These are phyloP conservation scores for Rhizodiscina lignyota DNA, from an alignment of 495 filamentous ascomycete genomes.

Conservation along the genomic window DNA sequence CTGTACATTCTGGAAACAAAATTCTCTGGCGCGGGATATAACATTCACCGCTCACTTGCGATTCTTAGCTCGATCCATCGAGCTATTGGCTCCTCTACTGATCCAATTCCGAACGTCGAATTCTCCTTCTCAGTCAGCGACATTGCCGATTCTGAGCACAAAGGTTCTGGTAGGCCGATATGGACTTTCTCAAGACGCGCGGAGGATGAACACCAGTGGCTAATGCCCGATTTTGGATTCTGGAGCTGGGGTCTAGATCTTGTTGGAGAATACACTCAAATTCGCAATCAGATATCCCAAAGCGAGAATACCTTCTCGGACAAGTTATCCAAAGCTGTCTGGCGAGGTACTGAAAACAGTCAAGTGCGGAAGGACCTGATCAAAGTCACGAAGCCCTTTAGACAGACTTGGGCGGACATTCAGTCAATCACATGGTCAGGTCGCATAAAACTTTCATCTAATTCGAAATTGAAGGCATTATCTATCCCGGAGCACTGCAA, in stretches of 20 bases:
- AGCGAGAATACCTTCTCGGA: conserved; percentile 3
- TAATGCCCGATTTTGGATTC: conserved; percentile 19
- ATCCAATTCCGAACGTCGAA: conserved; percentile 13
- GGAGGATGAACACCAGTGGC: conserved; percentile 10
- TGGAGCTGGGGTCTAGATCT: conserved; percentile 10
- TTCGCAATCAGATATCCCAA: conserved; percentile 3
- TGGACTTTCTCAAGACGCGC: conserved; percentile 10
- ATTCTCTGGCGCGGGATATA: neutral
- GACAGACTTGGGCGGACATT: conserved; percentile 15
- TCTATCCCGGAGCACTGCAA: conserved; percentile 13
- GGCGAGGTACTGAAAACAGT: conserved; percentile 10
- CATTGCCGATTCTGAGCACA: conserved; percentile 1
- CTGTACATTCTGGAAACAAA: conserved; percentile 11
- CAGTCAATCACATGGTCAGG: conserved; percentile 10
- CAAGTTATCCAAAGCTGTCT: conserved; percentile 12
- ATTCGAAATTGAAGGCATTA: no score
- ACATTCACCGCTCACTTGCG: conserved; percentile 7
- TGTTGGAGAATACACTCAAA: conserved; percentile 8
- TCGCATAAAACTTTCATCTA: conserved; percentile 1
- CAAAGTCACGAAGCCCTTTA: conserved; percentile 1
- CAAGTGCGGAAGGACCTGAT: conserved; percentile 8
- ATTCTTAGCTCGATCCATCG: conserved; percentile 11
- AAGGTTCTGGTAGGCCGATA: conserved; percentile 2
- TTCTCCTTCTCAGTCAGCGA: conserved; percentile 14
- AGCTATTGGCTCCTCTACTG: conserved; percentile 6